Base-by-base conservation (phyloP, 768 basidiomycete species). In the Amyloporia xantha region DNA sequence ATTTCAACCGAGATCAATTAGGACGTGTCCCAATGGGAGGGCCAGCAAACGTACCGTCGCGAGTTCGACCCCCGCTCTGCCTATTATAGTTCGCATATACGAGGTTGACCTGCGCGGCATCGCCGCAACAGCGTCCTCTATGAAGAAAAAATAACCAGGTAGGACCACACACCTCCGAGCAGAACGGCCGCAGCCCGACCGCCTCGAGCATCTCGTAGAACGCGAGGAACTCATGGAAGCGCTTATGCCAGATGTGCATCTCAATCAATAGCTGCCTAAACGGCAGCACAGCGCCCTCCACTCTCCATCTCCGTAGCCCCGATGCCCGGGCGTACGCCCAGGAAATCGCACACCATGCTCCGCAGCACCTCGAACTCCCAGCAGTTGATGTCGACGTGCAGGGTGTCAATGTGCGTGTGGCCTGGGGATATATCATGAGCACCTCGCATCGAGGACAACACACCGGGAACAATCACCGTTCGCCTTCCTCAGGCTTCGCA, bases 191-290 rank as follows among this genome's bases (percentile, higher is more conserved):
- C 37, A 87, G 66, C 0, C 85, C 86, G 2, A 79, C 80, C 5
- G 64, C 66, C 65, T 88, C 86, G 17, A 88, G 67, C 59, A 70
- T 70, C 63, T 82, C 75, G 83, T 84, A 87, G 81, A 81, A 87
- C 20, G 60, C 58, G n/a, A 83, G 66, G 61, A 81, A 78, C 48
- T 81, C 71, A 1, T 66, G 60, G 62, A 83, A 82, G 28, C 55
- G 59, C 52, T 61, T 61, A 26, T 62, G 59, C 61, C 65, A 62
- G 1, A 63, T 56, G 58, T 88, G 85, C 28, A 88, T 67, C 60
- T 86, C 84, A 17, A 87, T 68, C 57, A 81, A 79, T 20, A 87
- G 71, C 60, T 87, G 86, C 19, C 82, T 83, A 59, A 87, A 78
- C 4, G 85, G 85, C 4, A 87, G 64, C 26, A 79, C 75, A 19